Evolutionary conservation across 2,329 filamentous ascomycete species (phyloP).

Genomic region (Aureobasidium melanogenum): DNA sequence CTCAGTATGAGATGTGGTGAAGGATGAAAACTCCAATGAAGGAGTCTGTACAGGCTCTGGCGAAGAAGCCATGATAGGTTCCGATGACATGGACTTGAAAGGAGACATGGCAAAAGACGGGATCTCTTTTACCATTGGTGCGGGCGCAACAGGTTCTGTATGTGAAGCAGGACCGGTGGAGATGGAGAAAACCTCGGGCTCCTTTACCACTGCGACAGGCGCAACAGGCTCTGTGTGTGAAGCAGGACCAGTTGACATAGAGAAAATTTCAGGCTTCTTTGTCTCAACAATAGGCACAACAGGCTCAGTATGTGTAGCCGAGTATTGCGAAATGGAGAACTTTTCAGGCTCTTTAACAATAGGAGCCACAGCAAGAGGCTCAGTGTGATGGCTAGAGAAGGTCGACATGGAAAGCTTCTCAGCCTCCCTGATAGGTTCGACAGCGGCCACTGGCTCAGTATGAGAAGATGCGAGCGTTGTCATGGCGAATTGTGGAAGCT

Average conservation of each 20-base stretch:
- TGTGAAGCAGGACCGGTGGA: conserved; percentile 9
- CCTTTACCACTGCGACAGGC: neutral
- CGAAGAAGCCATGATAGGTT: neutral
- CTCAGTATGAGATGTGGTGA: conserved; percentile 5
- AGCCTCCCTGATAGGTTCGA: neutral
- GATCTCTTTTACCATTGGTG: neutral
- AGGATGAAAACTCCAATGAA: conserved; percentile 15
- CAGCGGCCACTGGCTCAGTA: conserved; percentile 20
- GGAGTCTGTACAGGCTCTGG: conserved; percentile 5
- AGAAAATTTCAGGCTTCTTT: neutral
- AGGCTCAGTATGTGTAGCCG: neutral
- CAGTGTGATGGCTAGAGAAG: conserved; percentile 11
- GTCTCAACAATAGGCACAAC: neutral
- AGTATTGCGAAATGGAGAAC: neutral
- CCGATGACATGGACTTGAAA: neutral
- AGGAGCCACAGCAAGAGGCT: neutral
- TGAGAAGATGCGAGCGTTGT: conserved; percentile 24
- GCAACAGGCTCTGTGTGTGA: conserved; percentile 12
- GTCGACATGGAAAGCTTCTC: neutral
- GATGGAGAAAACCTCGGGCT: neutral
- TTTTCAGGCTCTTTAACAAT: neutral
- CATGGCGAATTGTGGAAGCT: conserved; percentile 12
- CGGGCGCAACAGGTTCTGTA: conserved; percentile 1
- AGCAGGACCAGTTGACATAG: neutral
- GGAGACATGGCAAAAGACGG: conserved; percentile 1